Conservation (phyloP, 2,329 filamentous ascomycete species). For the Diaporthe vaccinii region DNA sequence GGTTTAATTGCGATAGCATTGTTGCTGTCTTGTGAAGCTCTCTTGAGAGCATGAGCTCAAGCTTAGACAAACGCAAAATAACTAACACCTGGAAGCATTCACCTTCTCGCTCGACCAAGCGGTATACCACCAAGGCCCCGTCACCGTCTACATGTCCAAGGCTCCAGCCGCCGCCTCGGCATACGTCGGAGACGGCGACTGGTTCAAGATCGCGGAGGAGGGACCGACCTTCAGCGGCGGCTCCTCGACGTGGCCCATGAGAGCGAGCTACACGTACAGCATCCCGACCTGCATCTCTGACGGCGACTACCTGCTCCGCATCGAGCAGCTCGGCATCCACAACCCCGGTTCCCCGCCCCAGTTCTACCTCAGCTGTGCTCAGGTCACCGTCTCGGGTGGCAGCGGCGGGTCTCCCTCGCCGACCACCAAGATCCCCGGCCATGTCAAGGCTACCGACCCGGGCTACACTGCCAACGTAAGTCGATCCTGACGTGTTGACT, state of each 20-base stretch:
- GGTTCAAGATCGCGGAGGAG: conserved; percentile 39
- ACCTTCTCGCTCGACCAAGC: conserved; percentile 55
- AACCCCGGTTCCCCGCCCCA: conserved; percentile 61
- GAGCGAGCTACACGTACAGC: conserved; percentile 60
- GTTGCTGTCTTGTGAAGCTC: not conserved
- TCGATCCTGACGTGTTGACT: not conserved
- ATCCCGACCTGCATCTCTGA: conserved; percentile 34
- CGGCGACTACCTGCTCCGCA: conserved; percentile 37
- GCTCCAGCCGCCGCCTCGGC: conserved; percentile 28
- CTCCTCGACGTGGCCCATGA: conserved; percentile 51
- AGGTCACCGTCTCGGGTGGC: conserved; percentile 57
- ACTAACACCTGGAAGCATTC: conserved; percentile 44
- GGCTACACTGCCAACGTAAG: conserved; percentile 61
- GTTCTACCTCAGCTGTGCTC: conserved; percentile 61
- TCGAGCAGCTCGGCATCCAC: conserved; percentile 69
- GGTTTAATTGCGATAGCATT: not conserved
- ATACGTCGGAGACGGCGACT: conserved; percentile 31
- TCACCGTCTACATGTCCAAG: conserved; percentile 52
- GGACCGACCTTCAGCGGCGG: conserved; percentile 51
- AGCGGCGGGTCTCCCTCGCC: conserved; percentile 54
- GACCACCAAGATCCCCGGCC: conserved; percentile 51
- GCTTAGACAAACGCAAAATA: not conserved
- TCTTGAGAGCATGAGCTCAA: not conserved
- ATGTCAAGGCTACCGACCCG: conserved; percentile 52
- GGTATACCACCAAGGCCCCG: conserved; percentile 59